Conservation (phyloP, 1,284 basidiomycete species). For the Vanrija humicola region DNA sequence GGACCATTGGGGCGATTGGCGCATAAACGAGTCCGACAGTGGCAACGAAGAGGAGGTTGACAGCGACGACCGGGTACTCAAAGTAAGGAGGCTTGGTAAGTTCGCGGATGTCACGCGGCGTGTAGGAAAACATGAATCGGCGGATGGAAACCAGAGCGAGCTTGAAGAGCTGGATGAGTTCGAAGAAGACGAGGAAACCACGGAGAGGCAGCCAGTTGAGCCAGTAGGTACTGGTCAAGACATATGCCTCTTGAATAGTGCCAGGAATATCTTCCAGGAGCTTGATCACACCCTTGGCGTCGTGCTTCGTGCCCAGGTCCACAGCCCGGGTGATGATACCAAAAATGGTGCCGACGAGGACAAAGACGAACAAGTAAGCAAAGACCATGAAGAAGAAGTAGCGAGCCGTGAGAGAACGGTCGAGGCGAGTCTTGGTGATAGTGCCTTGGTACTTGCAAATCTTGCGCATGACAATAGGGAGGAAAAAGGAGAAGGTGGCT, state of each 20-base stretch:
- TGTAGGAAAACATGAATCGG: conserved; percentile 84
- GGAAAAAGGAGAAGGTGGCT: conserved; percentile 80
- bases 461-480: conserved; percentile 82
- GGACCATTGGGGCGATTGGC: conserved; percentile 81
- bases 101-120: conserved; percentile 90
- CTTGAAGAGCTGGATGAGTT: conserved; percentile 92
- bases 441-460: conserved; percentile 71
- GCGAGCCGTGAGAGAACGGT: conserved; percentile 80
- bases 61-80: conserved; percentile 56
- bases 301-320: conserved; percentile 30
- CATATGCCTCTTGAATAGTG: conserved; percentile 73
- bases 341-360: conserved; percentile 81
- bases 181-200: conserved; percentile 89
- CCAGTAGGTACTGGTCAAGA: conserved; percentile 76
- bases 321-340: conserved; percentile 53
- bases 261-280: conserved; percentile 54
- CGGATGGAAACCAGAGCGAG: conserved; percentile 80
- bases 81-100: conserved; percentile 94
- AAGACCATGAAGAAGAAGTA: conserved; percentile 90
- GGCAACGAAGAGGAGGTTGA: conserved; percentile 71
- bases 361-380: conserved; percentile 73
- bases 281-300: conserved; percentile 57
- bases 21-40: conserved; percentile 85
- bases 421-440: conserved; percentile 66
- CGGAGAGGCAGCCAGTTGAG: conserved; percentile 90